Evolutionary conservation across 805 yeast species (phyloP).

Genomic region (Wickerhamomyces xylosicus): DNA sequence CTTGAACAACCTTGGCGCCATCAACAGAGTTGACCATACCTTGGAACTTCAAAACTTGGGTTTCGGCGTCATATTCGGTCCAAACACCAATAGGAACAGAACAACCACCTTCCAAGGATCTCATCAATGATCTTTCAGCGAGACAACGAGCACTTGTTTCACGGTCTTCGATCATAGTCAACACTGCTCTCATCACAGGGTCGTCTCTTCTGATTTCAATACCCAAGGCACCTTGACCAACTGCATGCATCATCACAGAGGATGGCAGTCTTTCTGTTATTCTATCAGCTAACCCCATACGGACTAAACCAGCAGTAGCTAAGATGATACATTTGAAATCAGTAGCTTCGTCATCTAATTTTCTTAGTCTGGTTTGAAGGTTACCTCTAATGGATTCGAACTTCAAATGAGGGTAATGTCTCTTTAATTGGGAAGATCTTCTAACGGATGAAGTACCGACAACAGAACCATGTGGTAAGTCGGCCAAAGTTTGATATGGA

Average conservation of each 20-base stretch:
- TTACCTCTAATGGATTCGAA: slow-evolving; percentile 87
- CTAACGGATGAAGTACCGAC: slow-evolving; percentile 95
- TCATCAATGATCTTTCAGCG: slow-evolving; percentile 83
- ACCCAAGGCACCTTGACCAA: slow-evolving; percentile 98
- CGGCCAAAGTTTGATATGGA: slow-evolving; percentile 51
- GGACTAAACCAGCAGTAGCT: slow-evolving; percentile 85
- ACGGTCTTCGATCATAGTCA: slow-evolving; percentile 54
- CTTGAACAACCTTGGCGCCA: slow-evolving; percentile 64
- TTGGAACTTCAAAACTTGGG: slow-evolving; percentile 39
- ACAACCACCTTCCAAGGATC: slow-evolving; percentile 93
- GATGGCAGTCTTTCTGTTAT: slow-evolving; percentile 63
- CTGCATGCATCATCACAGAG: slow-evolving; percentile 87
- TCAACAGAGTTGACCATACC: slow-evolving; percentile 81
- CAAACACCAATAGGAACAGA: slow-evolving; percentile 94
- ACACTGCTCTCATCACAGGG: slow-evolving; percentile 41
- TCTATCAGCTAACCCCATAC: slow-evolving; percentile 64
- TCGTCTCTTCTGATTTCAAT: slow-evolving; percentile 77
- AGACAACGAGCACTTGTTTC: slow-evolving; percentile 65
- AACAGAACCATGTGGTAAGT: slow-evolving; percentile 74
- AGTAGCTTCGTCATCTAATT: slow-evolving; percentile 64
- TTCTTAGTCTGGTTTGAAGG: slow-evolving; percentile 66
- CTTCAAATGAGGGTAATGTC: slow-evolving; percentile 61
- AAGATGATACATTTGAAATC: slow-evolving; percentile 66
- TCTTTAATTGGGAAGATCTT: slow-evolving; percentile 82
- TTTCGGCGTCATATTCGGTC: slow-evolving; percentile 38